A percentile compares a stretch with the other conserved stretches of the same genome.
These are phyloP conservation scores for Fibroporia radiculosa DNA, from an alignment of 768 basidiomycete genomes.

Conservation along the genomic window DNA sequence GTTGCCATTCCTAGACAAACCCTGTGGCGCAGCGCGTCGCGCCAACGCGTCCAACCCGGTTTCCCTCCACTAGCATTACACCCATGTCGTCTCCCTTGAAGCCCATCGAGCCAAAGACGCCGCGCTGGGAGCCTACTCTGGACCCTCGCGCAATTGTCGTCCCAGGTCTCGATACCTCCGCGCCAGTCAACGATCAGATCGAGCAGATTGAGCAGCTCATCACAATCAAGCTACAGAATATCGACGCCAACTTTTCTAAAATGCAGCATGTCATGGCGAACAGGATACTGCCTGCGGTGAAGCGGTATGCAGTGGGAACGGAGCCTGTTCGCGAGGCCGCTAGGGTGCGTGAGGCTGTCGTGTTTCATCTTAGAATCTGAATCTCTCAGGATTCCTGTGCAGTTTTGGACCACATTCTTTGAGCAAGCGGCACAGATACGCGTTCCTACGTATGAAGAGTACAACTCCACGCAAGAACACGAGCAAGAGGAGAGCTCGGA, in stretches of 20 bases:
- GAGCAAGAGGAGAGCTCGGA: constrained; percentile 13
- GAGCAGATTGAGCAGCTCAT: constrained; percentile 96
- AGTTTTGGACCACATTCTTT: constrained; percentile 98
- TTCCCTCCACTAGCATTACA: no score
- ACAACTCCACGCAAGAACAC: constrained; percentile 25
- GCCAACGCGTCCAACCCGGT: no score
- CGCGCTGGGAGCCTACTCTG: constrained; percentile 57
- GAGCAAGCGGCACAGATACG: constrained; percentile 87
- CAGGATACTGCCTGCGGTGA: constrained; percentile 80
- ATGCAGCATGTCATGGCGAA: constrained; percentile 81
- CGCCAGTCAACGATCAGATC: constrained; percentile 72
- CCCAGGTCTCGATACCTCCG: constrained; percentile 64
- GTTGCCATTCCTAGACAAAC: no score
- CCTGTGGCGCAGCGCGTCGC: no score
- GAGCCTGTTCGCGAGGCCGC: constrained; percentile 88
- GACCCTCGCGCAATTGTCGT: constrained; percentile 60
- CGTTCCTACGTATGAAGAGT: constrained; percentile 67
- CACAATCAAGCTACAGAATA: constrained; percentile 86
- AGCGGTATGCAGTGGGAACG: constrained; percentile 79
- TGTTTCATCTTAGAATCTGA: neutral
- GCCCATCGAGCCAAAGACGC: constrained; percentile 51
- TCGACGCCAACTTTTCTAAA: constrained; percentile 89
- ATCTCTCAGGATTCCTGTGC: neutral
- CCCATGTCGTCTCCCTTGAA: constrained; percentile 22
- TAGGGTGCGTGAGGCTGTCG: constrained; percentile 44